Conservation (phyloP, 371 early-diverging fungal genomes). For the Mucor ambiguus region DNA sequence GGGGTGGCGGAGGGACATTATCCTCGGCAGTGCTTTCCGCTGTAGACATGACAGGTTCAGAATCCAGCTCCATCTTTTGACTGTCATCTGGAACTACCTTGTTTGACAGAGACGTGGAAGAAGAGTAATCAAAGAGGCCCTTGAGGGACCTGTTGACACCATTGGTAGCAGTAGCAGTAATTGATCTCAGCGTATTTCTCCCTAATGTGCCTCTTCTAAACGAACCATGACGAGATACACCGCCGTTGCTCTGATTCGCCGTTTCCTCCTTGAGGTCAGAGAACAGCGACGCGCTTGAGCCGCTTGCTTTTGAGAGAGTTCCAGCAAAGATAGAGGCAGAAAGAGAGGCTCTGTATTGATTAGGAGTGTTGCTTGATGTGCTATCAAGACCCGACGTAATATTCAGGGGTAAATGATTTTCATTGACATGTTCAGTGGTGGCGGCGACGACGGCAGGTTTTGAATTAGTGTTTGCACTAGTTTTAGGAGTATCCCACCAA, state of each 20-base stretch:
- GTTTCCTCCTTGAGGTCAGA: not conserved
- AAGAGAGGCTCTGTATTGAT: slow-evolving; percentile 29
- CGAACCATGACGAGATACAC: slow-evolving; percentile 15
- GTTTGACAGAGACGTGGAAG: slow-evolving; percentile 13
- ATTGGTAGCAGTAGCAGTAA: slow-evolving; percentile 19
- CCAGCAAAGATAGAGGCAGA: slow-evolving; percentile 18
- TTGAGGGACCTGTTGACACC: slow-evolving; percentile 23
- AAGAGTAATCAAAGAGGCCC: slow-evolving; percentile 23
- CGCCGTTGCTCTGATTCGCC: not conserved
- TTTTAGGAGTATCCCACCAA: slow-evolving; percentile 25
- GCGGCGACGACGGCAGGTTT: not conserved
- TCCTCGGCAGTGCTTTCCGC: not conserved
- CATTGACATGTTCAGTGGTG: not conserved
- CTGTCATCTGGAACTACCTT: slow-evolving; percentile 23
- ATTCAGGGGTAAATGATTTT: slow-evolving; percentile 10
- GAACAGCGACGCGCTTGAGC: not conserved
- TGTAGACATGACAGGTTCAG: not conserved
- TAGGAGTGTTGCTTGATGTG: not conserved
- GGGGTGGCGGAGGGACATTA: not conserved
- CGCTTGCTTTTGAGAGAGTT: slow-evolving; percentile 18
- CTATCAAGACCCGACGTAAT: slow-evolving; percentile 9
- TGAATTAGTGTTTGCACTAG: not conserved
- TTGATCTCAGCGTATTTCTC: slow-evolving; percentile 20
- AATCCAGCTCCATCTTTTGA: slow-evolving; percentile 28
- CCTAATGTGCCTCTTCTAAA: slow-evolving; percentile 23